A percentile compares a stretch with the other conserved stretches of the same genome.
Evolutionary conservation across 2,329 filamentous ascomycete species (phyloP).

Genomic region (Ophiostoma sp.): DNA sequence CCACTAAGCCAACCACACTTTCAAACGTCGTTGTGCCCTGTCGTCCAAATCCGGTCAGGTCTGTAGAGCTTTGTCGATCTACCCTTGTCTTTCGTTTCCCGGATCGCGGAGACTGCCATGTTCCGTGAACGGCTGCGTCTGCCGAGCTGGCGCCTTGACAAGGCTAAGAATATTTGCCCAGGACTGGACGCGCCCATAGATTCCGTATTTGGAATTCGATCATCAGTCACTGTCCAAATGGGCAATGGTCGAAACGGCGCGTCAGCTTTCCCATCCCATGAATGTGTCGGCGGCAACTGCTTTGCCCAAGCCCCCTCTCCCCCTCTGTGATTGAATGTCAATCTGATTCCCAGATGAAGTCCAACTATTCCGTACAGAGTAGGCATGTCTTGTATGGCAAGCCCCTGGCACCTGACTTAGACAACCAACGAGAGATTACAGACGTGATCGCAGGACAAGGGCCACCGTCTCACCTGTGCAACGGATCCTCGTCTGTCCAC

Average conservation of each 20-base stretch:
- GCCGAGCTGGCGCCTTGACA: background rate
- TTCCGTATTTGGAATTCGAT: slow-evolving; percentile 7
- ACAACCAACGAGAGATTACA: background rate
- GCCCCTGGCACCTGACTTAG: background rate
- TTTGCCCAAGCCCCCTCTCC: background rate
- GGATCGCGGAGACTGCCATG: slow-evolving; percentile 7
- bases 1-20: too few relatives aligned
- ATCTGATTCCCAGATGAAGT: background rate
- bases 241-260: background rate
- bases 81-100: background rate
- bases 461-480: background rate
- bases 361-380: too few relatives aligned
- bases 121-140: background rate
- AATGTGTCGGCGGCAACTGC: background rate
- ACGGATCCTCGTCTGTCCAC: background rate
- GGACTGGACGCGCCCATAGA: background rate
- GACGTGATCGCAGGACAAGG: background rate
- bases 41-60: too few relatives aligned
- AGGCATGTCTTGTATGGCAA: background rate
- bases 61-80: background rate
- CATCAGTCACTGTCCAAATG: background rate
- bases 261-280: background rate
- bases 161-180: background rate
- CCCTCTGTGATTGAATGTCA: background rate
- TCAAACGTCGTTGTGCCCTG: too few relatives aligned